Conservation (phyloP, 176 grass and related monocot species). For the Typha latifolia region DNA sequence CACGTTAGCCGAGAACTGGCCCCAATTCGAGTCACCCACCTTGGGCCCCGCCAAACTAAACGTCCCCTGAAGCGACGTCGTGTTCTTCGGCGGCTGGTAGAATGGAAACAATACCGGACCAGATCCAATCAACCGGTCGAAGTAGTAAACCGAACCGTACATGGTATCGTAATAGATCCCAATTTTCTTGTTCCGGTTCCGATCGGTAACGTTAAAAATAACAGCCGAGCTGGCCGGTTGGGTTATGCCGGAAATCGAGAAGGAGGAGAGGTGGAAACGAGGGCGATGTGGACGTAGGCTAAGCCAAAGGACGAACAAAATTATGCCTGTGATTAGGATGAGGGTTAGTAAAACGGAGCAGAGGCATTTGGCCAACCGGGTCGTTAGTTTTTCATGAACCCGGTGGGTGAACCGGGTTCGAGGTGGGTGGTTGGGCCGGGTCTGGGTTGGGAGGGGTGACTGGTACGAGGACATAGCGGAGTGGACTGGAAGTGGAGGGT, state of each 20-base stretch:
- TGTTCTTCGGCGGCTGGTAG: constrained; percentile 65
- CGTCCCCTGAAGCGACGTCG: constrained; percentile 25
- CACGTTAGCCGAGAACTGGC: constrained; percentile 28
- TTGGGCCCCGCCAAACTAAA: constrained; percentile 18
- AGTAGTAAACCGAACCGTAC: constrained; percentile 44
- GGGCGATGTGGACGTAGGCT: constrained; percentile 83
- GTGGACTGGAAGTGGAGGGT: background rate
- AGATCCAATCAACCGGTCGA: constrained; percentile 35
- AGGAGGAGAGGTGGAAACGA: constrained; percentile 38
- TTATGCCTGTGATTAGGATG: constrained; percentile 40
- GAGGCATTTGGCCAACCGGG: constrained; percentile 40
- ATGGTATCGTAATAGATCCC: constrained; percentile 47
- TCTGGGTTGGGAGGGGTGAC: background rate
- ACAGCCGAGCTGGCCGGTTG: constrained; percentile 30
- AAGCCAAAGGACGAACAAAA: constrained; percentile 81
- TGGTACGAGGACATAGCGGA: background rate
- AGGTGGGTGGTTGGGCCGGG: background rate
- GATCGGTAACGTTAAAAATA: constrained; percentile 46
- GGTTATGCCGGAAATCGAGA: constrained; percentile 31
- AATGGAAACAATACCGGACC: constrained; percentile 35
- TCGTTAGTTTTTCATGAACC: constrained; percentile 19
- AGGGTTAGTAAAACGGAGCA: constrained; percentile 47
- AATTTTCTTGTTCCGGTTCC: constrained; percentile 71
- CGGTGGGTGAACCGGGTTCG: background rate
- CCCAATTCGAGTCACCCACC: constrained; percentile 20